Percentiles rank a stretch among this genome's conserved stretches.
Evolutionary conservation across 1,284 basidiomycete species (phyloP).

Genomic region (Leccinum subrobustum): DNA sequence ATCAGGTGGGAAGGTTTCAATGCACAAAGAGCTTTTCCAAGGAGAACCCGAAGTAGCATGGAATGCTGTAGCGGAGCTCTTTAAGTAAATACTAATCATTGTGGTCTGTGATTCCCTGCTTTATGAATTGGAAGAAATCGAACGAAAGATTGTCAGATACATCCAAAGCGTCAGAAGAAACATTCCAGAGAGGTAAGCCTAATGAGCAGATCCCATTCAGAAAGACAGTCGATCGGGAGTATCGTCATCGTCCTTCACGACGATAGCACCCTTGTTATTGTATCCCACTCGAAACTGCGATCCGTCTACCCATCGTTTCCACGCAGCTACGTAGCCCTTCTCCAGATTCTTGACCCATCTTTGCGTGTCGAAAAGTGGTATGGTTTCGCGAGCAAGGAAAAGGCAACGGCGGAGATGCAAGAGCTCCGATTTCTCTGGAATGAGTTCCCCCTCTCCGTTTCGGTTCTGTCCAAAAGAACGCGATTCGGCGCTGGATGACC

Average conservation of each 20-base stretch:
- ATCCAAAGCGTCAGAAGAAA: not conserved
- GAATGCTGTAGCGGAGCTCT: constrained; percentile 13
- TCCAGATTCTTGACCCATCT: constrained; percentile 57
- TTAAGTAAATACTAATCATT: not conserved
- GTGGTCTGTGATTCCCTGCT: not conserved
- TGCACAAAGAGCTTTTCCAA: constrained; percentile 8
- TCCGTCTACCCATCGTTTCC: constrained; percentile 56
- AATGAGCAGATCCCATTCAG: not conserved
- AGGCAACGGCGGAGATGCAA: constrained; percentile 44
- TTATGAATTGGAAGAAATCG: not conserved
- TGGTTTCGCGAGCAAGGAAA: constrained; percentile 47
- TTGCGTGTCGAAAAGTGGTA: constrained; percentile 55
- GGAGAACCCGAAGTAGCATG: constrained; percentile 19
- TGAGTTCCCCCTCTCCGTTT: not conserved
- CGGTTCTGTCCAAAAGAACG: not conserved
- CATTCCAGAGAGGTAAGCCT: not conserved
- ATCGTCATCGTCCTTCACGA: constrained; percentile 39
- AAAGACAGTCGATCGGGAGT: not conserved
- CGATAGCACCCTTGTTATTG: constrained; percentile 40
- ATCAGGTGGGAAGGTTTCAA: constrained; percentile 3
- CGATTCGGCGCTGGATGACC: constrained; percentile 13
- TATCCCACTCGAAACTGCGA: constrained; percentile 37
- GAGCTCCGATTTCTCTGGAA: constrained; percentile 36
- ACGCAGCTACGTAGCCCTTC: constrained; percentile 48
- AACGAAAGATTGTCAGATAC: not conserved